phyloP scores from a whole-genome alignment of 1,139 yeast species.

The Hyphopichia burtonii region DNA sequence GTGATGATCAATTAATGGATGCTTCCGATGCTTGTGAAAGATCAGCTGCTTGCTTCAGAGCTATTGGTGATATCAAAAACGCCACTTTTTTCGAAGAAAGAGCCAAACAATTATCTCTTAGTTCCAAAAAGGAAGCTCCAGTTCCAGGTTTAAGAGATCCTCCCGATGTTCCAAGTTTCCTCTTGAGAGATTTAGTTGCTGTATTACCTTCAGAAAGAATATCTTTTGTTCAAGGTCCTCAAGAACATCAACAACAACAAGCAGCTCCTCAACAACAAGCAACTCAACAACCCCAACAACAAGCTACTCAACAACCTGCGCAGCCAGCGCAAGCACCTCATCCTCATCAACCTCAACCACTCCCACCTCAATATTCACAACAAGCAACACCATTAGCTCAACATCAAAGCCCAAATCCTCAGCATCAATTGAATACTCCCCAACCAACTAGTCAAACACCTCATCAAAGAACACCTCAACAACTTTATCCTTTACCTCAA shows the following conservation, averaged over 20 bases:
- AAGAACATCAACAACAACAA: slow-evolving; percentile 10
- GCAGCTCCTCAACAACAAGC: slow-evolving; percentile 15
- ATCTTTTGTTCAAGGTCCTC: slow-evolving; percentile 30
- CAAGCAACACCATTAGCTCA: slow-evolving; percentile 1
- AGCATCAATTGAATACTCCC: slow-evolving; percentile 3
- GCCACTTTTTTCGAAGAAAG: slow-evolving; percentile 44
- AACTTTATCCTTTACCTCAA: slow-evolving; percentile 17
- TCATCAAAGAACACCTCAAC: slow-evolving; percentile 8
- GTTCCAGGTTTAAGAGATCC: slow-evolving; percentile 47
- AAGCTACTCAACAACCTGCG: slow-evolving; percentile 1
- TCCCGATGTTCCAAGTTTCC: slow-evolving; percentile 47
- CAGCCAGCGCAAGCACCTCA: slow-evolving; percentile 11
- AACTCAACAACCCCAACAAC: slow-evolving; percentile 9
- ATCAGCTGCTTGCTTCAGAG: slow-evolving; percentile 49
- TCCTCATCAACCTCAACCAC: slow-evolving; percentile 9
- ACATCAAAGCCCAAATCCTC: neutral
- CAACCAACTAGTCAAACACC: slow-evolving; percentile 8
- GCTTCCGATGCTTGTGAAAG: slow-evolving; percentile 60
- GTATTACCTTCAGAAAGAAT: slow-evolving; percentile 42
- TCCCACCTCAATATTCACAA: slow-evolving; percentile 7
- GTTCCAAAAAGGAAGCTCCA: slow-evolving; percentile 43
- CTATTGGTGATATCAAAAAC: slow-evolving; percentile 45
- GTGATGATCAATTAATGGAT: slow-evolving; percentile 58
- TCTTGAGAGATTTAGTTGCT: slow-evolving; percentile 49
- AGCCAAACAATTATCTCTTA: slow-evolving; percentile 38